Evolutionary conservation across 2,329 filamentous ascomycete species (phyloP).

Genomic region (Aaosphaeria arxii): DNA sequence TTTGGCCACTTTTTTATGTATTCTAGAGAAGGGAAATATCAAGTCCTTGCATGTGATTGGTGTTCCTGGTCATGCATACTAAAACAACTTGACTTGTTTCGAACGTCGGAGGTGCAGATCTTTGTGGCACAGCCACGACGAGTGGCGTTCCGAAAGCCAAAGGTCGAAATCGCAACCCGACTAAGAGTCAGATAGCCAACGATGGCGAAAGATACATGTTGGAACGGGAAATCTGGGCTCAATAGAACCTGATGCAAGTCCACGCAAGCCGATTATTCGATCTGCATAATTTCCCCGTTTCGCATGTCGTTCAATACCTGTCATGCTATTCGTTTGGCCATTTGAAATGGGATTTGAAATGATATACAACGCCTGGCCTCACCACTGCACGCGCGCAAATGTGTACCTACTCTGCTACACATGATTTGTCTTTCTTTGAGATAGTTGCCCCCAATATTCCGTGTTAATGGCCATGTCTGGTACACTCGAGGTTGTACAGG

Average conservation of each 20-base stretch:
- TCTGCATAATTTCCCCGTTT: slow-evolving; percentile 1
- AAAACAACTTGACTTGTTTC: slow-evolving; percentile 8
- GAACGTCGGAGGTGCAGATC: not conserved
- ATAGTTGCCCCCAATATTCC: no score
- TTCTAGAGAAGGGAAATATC: slow-evolving; percentile 1
- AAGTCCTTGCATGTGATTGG: slow-evolving; percentile 18
- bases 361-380: not conserved
- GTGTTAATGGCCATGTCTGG: not conserved
- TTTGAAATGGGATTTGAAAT: slow-evolving; percentile 9
- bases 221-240: slow-evolving; percentile 1
- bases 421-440: no score
- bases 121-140: not conserved
- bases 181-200: slow-evolving; percentile 2
- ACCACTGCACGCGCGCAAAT: no score
- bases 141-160: not conserved
- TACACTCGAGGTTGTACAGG: not conserved
- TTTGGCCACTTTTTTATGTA: slow-evolving; percentile 10
- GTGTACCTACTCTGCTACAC: no score
- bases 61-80: slow-evolving; percentile 16
- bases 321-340: slow-evolving; percentile 5
- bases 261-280: slow-evolving; percentile 4
- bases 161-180: not conserved
- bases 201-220: not conserved
- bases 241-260: slow-evolving; percentile 5
- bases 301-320: not conserved